Percentiles rank a stretch among this genome's conserved stretches.
These are phyloP conservation scores for Plenodomus tracheiphilus DNA, from an alignment of 2,329 filamentous ascomycete genomes.

Conservation along the genomic window DNA sequence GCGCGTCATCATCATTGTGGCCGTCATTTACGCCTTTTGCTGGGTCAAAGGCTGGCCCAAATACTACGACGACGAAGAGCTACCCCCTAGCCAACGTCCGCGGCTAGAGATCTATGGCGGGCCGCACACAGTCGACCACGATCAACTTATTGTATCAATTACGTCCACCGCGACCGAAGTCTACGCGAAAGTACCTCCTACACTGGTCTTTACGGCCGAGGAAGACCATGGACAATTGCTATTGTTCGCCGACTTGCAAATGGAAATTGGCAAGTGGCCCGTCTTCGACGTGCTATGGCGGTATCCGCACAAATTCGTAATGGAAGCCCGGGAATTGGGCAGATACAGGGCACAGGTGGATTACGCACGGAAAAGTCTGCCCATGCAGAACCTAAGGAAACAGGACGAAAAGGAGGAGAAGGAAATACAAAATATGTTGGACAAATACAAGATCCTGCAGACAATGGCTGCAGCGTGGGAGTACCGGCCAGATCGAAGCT, in stretches of 20 bases:
- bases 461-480: slow-evolving; percentile 41
- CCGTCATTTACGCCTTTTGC: slow-evolving; percentile 30
- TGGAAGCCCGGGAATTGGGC: slow-evolving; percentile 37
- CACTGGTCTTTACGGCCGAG: slow-evolving; percentile 25
- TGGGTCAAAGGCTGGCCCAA: slow-evolving; percentile 41
- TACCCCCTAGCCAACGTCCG: slow-evolving; percentile 24
- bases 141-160: slow-evolving; percentile 55
- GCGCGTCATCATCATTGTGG: slow-evolving; percentile 23
- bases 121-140: slow-evolving; percentile 23
- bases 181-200: slow-evolving; percentile 55
- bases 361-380: slow-evolving; percentile 33
- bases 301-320: slow-evolving; percentile 32
- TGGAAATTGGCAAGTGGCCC: slow-evolving; percentile 37
- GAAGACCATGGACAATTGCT: slow-evolving; percentile 42
- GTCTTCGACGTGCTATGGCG: slow-evolving; percentile 45
- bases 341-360: slow-evolving; percentile 42
- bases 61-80: slow-evolving; percentile 38
- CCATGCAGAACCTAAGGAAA: slow-evolving; percentile 25
- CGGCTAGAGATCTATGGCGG: slow-evolving; percentile 16
- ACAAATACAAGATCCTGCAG: slow-evolving; percentile 47
- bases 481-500: slow-evolving; percentile 53
- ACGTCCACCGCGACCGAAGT: slow-evolving; percentile 62
- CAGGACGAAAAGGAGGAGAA: slow-evolving; percentile 22
- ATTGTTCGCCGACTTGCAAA: slow-evolving; percentile 45
- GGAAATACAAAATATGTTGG: slow-evolving; percentile 23